Percentiles rank a stretch among this genome's conserved stretches.
phyloP scores from a whole-genome alignment of 2,329 filamentous ascomycete species.

The Gremmenia infestans region DNA sequence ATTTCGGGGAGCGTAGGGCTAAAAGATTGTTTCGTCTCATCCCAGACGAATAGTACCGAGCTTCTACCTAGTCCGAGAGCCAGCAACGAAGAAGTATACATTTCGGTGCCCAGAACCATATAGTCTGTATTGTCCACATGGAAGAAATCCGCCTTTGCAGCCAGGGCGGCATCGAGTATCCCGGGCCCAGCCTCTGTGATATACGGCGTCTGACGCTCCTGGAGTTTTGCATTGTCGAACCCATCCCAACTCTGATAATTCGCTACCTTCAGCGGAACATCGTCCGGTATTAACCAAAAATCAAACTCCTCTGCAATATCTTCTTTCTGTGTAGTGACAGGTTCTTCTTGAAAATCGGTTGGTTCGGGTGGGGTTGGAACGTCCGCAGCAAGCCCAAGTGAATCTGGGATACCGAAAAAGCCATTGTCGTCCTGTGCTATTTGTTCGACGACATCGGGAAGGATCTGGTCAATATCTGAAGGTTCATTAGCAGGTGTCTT shows the following conservation, averaged over 20 bases:
- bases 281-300: constrained; percentile 44
- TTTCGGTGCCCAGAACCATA: constrained; percentile 42
- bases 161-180: constrained; percentile 60
- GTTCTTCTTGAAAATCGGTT: constrained; percentile 1
- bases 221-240: constrained; percentile 46
- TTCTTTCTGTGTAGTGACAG: constrained; percentile 17
- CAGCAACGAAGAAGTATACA: constrained; percentile 54
- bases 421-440: constrained; percentile 13
- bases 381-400: constrained; percentile 15
- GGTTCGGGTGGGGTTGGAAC: constrained; percentile 9
- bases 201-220: constrained; percentile 44
- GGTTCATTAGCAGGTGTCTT: constrained; percentile 7
- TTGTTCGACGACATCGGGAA: constrained; percentile 20
- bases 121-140: constrained; percentile 35
- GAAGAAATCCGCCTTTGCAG: constrained; percentile 37
- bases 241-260: constrained; percentile 64
- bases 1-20: constrained; percentile 41
- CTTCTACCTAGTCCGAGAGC: constrained; percentile 65
- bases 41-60: constrained; percentile 65
- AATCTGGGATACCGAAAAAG: constrained; percentile 29
- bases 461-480: constrained; percentile 24
- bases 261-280: constrained; percentile 26
- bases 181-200: constrained; percentile 63
- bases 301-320: constrained; percentile 29
- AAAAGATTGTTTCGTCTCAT: constrained; percentile 49